Evolutionary conservation across 2,329 filamentous ascomycete species (phyloP), one percentile per base, ranked within the genome.

Genomic region (Hypoxylon sp.): DNA sequence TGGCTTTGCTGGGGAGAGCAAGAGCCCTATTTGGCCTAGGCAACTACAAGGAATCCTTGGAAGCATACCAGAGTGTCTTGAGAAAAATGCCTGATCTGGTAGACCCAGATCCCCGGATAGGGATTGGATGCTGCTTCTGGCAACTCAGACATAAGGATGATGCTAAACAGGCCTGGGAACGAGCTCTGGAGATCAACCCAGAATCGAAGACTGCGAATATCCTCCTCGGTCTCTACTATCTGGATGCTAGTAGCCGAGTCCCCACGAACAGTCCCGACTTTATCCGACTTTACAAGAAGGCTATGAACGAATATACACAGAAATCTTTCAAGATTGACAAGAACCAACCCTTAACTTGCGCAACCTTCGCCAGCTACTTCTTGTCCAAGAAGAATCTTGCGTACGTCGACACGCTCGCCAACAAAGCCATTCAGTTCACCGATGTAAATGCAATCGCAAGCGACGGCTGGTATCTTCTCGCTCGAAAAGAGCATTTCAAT

Each of bases 111-210:
- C 97, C 96, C 73, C 89, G 97, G 74, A 95, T 99, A 73, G 96
- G 96, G 61, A 95, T 99, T 76, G 96, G 96, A 50, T 96, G 94
- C 80, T 99, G 96, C 83, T 91, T 98, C 79, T 99, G 97, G 96
- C 93, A 97, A 80, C 86, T 99, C 29, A 94, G 94, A 10, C 94
- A 93, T 84, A 98, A 97, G 80, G 93, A 97, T 35, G 94, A 97
- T 75, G 96, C 97, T 6, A 95, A 93, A 77, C 84, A 86, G 52
- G 95, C 96, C 11, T 99, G 96, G 96, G 92, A 97, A 77, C 87
- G 96, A 70, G 90, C 92, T 11, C 82, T 98, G 29, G 93, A 97
- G 77, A 87, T 98, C 77, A 89, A 86, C 75, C 90, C 93, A 0
- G 88, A 94, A 24, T 97, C 94, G 22, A 98, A 97, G 81, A 89